phyloP scores from a whole-genome alignment of 1,139 yeast species.

The Blastobotrys illinoisensis region DNA sequence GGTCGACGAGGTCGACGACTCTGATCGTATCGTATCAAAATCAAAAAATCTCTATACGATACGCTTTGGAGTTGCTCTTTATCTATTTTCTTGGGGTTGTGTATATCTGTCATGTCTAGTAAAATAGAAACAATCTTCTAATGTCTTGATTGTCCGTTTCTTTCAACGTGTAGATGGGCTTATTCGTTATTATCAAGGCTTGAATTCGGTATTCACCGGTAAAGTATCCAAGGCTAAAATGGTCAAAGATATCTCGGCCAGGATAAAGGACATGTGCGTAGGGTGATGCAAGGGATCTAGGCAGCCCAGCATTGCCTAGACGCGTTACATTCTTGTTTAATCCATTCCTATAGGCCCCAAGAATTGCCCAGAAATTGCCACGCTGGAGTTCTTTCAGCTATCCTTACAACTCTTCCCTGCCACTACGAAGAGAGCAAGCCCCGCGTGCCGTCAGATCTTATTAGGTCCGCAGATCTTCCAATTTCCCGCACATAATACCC shows the following conservation, averaged over 20 bases:
- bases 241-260: not conserved
- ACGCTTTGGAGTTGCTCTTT: not conserved
- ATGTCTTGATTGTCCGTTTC: not conserved
- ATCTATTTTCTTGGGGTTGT: slow-evolving; percentile 1
- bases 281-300: not conserved
- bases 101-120: not conserved
- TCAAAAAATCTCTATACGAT: not conserved
- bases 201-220: no score
- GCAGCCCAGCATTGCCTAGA: not conserved
- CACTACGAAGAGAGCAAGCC: no score
- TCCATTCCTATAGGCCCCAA: not conserved
- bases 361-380: not conserved
- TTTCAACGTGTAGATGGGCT: no score
- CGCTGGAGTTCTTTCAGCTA: no score
- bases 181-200: no score
- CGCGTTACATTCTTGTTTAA: not conserved
- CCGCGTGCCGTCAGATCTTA: no score
- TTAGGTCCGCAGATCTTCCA: no score
- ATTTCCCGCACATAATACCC: no score
- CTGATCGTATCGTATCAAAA: slow-evolving; percentile 3
- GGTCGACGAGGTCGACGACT: slow-evolving; percentile 99
- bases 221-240: not conserved
- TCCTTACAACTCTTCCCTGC: no score
- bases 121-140: not conserved
- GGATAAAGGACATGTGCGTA: not conserved